Base-by-base conservation (phyloP, 2,329 filamentous ascomycete species). In the Aspergillus puulaauensis region DNA sequence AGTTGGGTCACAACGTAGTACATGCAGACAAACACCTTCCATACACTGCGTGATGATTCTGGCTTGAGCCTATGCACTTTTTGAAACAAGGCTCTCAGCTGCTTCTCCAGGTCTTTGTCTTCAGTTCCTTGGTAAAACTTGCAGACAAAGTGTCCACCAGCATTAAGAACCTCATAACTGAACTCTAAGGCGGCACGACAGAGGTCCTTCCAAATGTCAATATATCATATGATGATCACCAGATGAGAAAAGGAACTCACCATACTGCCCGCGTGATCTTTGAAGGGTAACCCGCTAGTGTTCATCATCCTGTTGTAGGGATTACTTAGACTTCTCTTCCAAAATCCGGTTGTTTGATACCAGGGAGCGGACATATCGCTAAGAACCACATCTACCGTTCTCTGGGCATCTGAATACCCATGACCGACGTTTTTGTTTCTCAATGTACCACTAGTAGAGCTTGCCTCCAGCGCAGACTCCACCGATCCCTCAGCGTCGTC, bases 341-440 rank as follows among this genome's bases (percentile, higher is more conserved):
- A 88, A 80, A 90, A 92, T 70, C 88, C 89, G 70, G 83, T 82
- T 53, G 85, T 90, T 80, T 90, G 90, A 69, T 86, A 82, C 92
- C 92, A 97, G 89, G 95, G 93, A 83, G 83, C 93, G 86, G 88
- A 99, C 95, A 99, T 99, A 84, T 99, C 95, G 86, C 91, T 96
- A 73, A 99, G 81, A 73, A 99, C 91, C 71, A 99, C 86, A 78
- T 98, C 91, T 64, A 97, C 93, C 70, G 85, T 85, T 69, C 83
- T 82, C 61, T 39, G 35, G 9, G 19, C 21, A 19, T 46, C 47
- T 6, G 21, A 6, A 40, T 17, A n/a, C 35, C 24, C 19, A 47
- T 39, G n/a, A 21, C 33, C 53, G 9, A 35, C 48, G 11, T 11
- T 11, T 43, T 23, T 17, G 17, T 46, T 19, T 44, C 23, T 27